phyloP scores from a whole-genome alignment of 2,329 filamentous ascomycete species.

The Drechslerella dactyloides region DNA sequence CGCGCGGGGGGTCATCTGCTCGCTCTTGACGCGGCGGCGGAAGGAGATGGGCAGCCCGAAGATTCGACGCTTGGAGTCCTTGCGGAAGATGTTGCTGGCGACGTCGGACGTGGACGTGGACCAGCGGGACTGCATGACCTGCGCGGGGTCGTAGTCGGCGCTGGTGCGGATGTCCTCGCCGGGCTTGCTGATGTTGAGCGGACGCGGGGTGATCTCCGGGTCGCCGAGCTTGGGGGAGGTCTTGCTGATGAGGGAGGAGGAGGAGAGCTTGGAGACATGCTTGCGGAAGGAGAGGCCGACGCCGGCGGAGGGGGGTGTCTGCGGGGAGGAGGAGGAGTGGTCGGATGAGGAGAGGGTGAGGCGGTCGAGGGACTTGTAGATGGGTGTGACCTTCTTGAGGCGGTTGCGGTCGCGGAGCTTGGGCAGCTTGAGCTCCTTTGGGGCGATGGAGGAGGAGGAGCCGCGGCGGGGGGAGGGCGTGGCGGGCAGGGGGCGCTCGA shows the following conservation, averaged over 20 bases:
- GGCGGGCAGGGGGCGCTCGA: conserved; percentile 24
- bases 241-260: background rate
- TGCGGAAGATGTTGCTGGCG: conserved; percentile 20
- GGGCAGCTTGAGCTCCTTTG: conserved; percentile 10
- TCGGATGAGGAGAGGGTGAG: conserved; percentile 16
- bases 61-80: conserved; percentile 33
- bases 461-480: conserved; percentile 11
- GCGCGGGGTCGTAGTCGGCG: conserved; percentile 16
- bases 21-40: conserved; percentile 33
- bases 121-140: conserved; percentile 34
- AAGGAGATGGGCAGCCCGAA: conserved; percentile 35
- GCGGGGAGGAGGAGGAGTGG: background rate
- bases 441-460: conserved; percentile 1
- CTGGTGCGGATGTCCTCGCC: background rate
- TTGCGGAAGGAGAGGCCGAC: conserved; percentile 8
- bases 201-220: conserved; percentile 20
- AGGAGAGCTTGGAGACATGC: conserved; percentile 10
- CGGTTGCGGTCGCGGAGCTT: conserved; percentile 24
- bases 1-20: conserved; percentile 21
- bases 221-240: conserved; percentile 10
- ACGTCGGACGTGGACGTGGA: conserved; percentile 39
- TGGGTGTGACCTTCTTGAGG: conserved; percentile 16
- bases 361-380: conserved; percentile 9
- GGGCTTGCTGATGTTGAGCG: conserved; percentile 18
- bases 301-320: background rate